These are phyloP conservation scores for Starmera stellimalicola DNA, from an alignment of 1,139 yeast species.

Conservation along the genomic window DNA sequence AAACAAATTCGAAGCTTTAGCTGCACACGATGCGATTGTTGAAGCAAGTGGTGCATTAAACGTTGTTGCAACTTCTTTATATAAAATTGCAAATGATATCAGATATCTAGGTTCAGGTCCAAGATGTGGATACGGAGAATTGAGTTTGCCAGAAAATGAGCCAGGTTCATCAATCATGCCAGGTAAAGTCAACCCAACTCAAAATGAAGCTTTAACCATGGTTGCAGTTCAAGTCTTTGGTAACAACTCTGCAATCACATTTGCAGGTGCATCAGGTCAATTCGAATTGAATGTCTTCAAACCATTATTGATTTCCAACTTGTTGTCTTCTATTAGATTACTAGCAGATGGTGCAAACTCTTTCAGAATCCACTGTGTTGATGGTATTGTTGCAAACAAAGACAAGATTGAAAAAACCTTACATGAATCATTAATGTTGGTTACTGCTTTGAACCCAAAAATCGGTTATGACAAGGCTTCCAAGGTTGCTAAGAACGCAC, in stretches of 20 bases:
- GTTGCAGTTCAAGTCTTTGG: constrained; percentile 97
- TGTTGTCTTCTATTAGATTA: constrained; percentile 78
- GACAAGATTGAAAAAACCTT: constrained; percentile 79
- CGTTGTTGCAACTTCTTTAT: constrained; percentile 87
- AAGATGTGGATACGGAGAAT: constrained; percentile 97
- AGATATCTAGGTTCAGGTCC: constrained; percentile 98
- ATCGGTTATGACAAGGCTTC: constrained; percentile 97
- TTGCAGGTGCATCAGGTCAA: constrained; percentile 98
- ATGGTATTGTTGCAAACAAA: constrained; percentile 83
- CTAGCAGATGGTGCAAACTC: constrained; percentile 84
- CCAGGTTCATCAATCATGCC: constrained; percentile 99
- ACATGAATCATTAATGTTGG: constrained; percentile 95
- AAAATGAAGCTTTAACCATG: constrained; percentile 98
- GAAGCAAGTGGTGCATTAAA: constrained; percentile 97
- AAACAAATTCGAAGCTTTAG: constrained; percentile 96
- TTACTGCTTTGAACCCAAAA: constrained; percentile 96
- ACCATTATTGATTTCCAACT: constrained; percentile 89
- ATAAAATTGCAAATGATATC: constrained; percentile 95
- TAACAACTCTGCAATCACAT: constrained; percentile 89
- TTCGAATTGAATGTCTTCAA: constrained; percentile 96
- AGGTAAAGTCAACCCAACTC: constrained; percentile 98
- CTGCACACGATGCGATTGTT: constrained; percentile 97
- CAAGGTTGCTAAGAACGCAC: constrained; percentile 97
- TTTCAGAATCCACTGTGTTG: constrained; percentile 90
- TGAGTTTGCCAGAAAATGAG: constrained; percentile 92